Evolutionary conservation across 441 rosid genomes (phyloP), one percentile per base, ranked within the genome.

Genomic region (Populus hybrid): DNA sequence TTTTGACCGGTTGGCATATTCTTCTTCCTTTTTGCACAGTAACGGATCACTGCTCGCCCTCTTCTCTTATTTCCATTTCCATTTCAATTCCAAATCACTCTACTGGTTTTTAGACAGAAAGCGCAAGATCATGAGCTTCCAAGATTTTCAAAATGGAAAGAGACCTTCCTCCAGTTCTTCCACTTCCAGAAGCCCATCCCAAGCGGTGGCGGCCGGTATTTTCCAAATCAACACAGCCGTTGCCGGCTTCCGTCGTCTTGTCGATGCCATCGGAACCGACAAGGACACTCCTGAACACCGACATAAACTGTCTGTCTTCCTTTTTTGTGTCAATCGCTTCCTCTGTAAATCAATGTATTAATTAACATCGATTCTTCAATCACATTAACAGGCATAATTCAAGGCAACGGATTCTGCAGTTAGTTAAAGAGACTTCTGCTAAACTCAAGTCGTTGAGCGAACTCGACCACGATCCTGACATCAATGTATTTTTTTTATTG

Each of bases 201-300:
- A 91, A 75, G 85, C 86, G 3, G 89, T 91, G 33, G 90, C 93
- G 31, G 88, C 92, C 23, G 89, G 89, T 12, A 91, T 91, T 78
- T 91, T 91, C 86, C 93, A 90, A 84, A 90, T 90, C 87, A 88
- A 88, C 84, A 88, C 93, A 8, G 89, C 88, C 73, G 92, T 91
- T 64, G 82, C 92, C 53, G 88, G 88, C 67, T 87, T 91, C 71
- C 93, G 89, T 63, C 91, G 95, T 14, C 92, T 90, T 68, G 92
- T 90, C 61, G 92, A 91, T 35, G 83, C 80, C 73, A 76, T 88
- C 74, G 93, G 95, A 50, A 88, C 93, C 45, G 79, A 88, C 77
- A 91, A 86, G 83, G 95, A 91, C 84, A 90, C 92, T 71, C 85
- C 87, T 31, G 90, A 91, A 24, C 93, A 87, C 79, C 95, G 93